A percentile compares a stretch with the other conserved stretches of the same genome.
Evolutionary conservation across 129 eudicot species (phyloP).

Genomic region (Oenanthe sinensis): DNA sequence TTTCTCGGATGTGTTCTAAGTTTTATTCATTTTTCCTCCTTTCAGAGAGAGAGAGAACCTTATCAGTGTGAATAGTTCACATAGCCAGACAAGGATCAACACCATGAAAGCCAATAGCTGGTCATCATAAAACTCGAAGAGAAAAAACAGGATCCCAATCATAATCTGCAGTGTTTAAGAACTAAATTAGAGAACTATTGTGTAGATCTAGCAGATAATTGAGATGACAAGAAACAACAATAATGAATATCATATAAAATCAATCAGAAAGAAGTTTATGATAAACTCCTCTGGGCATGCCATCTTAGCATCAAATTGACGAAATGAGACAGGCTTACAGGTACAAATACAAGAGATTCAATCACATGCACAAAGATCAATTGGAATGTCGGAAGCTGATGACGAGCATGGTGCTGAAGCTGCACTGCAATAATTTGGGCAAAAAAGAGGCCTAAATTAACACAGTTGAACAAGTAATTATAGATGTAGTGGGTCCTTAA

Average conservation of each 20-base stretch:
- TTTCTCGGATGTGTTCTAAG: background rate
- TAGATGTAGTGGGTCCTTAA: background rate
- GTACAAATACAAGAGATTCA: conserved; percentile 97
- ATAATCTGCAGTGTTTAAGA: conserved; percentile 59
- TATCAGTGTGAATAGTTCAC: conserved; percentile 97
- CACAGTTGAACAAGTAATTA: background rate
- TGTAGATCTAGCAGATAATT: background rate
- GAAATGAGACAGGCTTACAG: conserved; percentile 44
- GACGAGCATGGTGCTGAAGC: conserved; percentile 99
- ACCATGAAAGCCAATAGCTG: conserved; percentile 99
- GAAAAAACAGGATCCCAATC: conserved; percentile 94
- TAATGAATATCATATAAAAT: background rate
- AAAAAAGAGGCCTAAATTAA: background rate
- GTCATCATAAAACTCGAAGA: conserved; percentile 94
- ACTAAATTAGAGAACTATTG: background rate
- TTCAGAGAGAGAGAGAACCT: conserved; percentile 43
- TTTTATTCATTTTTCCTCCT: background rate
- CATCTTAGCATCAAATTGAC: background rate
- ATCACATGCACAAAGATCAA: conserved; percentile 97
- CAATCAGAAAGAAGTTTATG: background rate
- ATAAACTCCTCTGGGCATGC: background rate
- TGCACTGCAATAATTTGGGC: conserved; percentile 59
- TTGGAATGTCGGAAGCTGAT: conserved; percentile 98
- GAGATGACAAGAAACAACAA: background rate
- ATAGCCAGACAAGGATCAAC: conserved; percentile 94